A percentile compares a stretch with the other conserved stretches of the same genome.
These are phyloP conservation scores for Polyporus tsugae DNA, from an alignment of 1,284 basidiomycete genomes.

Conservation along the genomic window DNA sequence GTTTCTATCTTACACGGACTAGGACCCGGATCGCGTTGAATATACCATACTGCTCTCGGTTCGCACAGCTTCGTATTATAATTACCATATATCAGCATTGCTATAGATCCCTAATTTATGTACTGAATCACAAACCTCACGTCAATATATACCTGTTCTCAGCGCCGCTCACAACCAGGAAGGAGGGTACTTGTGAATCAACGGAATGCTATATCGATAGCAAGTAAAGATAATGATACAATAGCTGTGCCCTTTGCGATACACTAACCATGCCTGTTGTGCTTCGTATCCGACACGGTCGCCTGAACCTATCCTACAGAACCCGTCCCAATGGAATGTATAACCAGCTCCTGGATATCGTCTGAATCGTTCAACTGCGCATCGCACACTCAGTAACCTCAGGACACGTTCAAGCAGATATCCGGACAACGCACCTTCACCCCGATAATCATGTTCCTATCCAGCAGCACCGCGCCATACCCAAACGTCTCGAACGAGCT, in stretches of 20 bases:
- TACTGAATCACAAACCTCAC: neutral
- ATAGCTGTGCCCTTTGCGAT: too few species aligned
- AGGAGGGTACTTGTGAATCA: neutral
- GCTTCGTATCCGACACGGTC: neutral
- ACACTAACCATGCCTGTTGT: too few species aligned
- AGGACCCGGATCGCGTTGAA: neutral
- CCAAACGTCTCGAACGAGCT: conserved; percentile 32
- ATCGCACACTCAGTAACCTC: neutral
- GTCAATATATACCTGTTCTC: neutral
- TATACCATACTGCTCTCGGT: neutral
- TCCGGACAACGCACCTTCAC: conserved; percentile 27
- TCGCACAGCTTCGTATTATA: neutral
- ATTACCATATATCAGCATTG: neutral
- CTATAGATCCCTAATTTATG: conserved; percentile 1
- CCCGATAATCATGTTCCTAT: conserved; percentile 29
- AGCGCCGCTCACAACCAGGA: neutral
- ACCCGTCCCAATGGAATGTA: conserved; percentile 25
- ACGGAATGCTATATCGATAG: neutral
- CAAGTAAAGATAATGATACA: neutral
- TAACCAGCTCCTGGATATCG: conserved; percentile 30
- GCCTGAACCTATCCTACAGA: neutral
- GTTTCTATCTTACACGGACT: neutral
- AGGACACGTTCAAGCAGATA: neutral
- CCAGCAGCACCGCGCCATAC: conserved; percentile 32
- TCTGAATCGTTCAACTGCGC: conserved; percentile 28